Conservation (phyloP, 2,329 filamentous ascomycete species). For the Ilyonectria sp. region DNA sequence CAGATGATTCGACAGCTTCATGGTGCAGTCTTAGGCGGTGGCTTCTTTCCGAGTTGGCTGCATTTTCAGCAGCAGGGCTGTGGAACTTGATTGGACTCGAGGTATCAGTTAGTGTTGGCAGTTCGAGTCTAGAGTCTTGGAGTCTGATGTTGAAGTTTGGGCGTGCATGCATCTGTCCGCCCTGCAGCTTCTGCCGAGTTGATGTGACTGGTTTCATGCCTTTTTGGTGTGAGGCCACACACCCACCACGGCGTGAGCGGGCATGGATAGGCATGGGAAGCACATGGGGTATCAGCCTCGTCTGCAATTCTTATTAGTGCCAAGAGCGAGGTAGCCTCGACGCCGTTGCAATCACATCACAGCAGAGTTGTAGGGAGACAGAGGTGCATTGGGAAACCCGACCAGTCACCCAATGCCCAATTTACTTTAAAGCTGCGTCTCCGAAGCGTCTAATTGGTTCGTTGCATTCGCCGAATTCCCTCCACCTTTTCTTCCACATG, state of each 20-base stretch:
- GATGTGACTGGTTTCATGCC: constrained; percentile 20
- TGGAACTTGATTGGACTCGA: constrained; percentile 5
- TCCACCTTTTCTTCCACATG: neutral
- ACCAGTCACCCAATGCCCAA: neutral
- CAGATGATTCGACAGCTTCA: constrained; percentile 1
- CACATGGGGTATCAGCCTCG: constrained; percentile 18
- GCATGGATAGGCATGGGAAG: neutral
- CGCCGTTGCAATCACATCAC: neutral
- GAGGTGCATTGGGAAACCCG: neutral
- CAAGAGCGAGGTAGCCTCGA: neutral
- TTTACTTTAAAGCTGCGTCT: neutral
- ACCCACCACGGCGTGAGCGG: constrained; percentile 17
- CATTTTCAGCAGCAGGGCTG: constrained; percentile 16
- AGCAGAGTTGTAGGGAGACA: neutral
- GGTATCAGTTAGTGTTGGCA: constrained; percentile 4
- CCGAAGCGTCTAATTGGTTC: neutral
- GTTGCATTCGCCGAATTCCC: neutral
- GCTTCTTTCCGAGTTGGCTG: constrained; percentile 18
- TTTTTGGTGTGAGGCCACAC: constrained; percentile 11
- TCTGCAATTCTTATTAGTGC: neutral
- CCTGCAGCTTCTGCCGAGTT: constrained; percentile 7
- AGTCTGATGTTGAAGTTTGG: neutral
- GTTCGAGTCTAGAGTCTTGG: constrained; percentile 12
- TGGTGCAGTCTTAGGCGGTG: neutral
- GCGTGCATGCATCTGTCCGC: constrained; percentile 13